Percentiles rank a stretch among this genome's conserved stretches.
Evolutionary conservation across 495 filamentous ascomycete species (phyloP).

Genomic region (Coniosporium apollinis): DNA sequence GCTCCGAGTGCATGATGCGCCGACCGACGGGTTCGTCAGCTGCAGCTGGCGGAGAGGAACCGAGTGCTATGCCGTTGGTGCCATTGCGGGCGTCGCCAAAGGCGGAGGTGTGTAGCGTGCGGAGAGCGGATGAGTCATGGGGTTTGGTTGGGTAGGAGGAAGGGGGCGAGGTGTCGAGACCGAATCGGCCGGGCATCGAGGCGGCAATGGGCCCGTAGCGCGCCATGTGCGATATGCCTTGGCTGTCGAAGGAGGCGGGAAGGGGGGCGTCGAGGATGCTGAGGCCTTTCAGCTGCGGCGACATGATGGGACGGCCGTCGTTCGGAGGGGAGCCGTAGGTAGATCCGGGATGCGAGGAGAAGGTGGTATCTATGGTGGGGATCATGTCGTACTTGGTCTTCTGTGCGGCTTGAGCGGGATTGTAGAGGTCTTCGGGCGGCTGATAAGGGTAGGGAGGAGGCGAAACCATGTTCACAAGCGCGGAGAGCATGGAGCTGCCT

Average conservation of each 20-base stretch:
- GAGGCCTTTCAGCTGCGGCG: constrained; percentile 51
- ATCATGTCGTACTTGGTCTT: constrained; percentile 33
- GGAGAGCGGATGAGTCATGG: constrained; percentile 54
- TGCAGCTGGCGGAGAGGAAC: constrained; percentile 47
- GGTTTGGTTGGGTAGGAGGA: constrained; percentile 42
- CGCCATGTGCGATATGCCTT: constrained; percentile 82
- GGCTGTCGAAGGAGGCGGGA: constrained; percentile 90
- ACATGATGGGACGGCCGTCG: constrained; percentile 53
- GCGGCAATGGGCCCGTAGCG: constrained; percentile 81
- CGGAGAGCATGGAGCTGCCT: constrained; percentile 65
- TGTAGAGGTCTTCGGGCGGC: constrained; percentile 10
- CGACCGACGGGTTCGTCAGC: constrained; percentile 49
- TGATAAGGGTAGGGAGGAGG: constrained; percentile 9
- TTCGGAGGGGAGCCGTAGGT: constrained; percentile 81
- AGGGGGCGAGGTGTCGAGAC: constrained; percentile 76
- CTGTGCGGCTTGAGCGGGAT: constrained; percentile 10
- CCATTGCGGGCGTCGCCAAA: constrained; percentile 50
- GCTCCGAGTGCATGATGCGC: constrained; percentile 71
- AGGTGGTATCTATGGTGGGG: constrained; percentile 65
- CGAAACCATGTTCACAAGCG: constrained; percentile 38
- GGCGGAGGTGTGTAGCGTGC: constrained; percentile 67
- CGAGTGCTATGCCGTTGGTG: constrained; percentile 25
- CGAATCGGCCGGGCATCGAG: constrained; percentile 85
- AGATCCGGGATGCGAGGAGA: constrained; percentile 58
- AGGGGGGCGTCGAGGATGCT: constrained; percentile 88